phyloP scores from a whole-genome alignment of 345 rosid species.

The Eucalyptus fibrosa region DNA sequence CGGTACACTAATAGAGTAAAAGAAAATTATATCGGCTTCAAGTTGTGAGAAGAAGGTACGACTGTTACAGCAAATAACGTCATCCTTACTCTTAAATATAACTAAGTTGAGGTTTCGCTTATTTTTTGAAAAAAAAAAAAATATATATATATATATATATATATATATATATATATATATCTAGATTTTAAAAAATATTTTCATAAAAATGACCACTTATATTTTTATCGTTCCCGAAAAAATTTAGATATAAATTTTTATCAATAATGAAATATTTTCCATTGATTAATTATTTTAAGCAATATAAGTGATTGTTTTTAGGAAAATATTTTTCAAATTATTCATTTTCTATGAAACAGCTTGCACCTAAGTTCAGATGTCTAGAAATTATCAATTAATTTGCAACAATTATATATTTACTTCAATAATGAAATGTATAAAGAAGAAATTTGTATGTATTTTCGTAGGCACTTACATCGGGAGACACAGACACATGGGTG shows the following conservation, averaged over 20 bases:
- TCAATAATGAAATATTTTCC: no score
- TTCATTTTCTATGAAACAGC: no score
- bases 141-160: no score
- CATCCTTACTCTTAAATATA: background rate
- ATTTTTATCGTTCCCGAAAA: no score
- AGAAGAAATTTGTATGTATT: background rate
- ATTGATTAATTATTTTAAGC: no score
- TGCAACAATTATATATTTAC: background rate
- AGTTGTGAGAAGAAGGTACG: background rate
- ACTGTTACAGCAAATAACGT: background rate
- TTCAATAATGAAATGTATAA: background rate
- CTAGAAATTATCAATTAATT: background rate
- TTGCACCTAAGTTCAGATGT: background rate
- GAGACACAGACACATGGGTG: slow-evolving; percentile 32
- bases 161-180: no score
- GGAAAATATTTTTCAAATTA: no score
- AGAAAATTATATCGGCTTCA: background rate
- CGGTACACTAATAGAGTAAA: background rate
- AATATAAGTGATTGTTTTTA: no score
- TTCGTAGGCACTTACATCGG: slow-evolving; percentile 33
- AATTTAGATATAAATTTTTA: no score
- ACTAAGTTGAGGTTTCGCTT: background rate
- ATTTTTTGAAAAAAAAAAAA: no score
- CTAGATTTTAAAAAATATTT: no score
- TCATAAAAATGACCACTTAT: no score